A percentile compares a stretch with the other conserved stretches of the same genome.
Conservation (phyloP, 208 protist species). For the Angomonas ambiguus region DNA sequence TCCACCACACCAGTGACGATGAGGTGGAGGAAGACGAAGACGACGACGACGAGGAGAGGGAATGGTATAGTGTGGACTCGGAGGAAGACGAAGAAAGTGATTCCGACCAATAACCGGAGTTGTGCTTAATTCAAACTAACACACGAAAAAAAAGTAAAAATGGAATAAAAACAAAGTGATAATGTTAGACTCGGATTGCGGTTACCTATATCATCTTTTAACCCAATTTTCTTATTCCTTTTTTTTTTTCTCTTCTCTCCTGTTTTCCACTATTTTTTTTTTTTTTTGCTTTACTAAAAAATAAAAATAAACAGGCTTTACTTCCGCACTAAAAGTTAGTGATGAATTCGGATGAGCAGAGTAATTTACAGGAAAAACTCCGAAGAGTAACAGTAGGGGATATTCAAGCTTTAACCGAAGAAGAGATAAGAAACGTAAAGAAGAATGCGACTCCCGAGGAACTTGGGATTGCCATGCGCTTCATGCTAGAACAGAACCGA, state of each 20-base stretch:
- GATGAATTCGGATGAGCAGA: not conserved
- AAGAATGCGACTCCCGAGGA: conserved; percentile 27
- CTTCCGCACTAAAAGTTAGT: too few species aligned
- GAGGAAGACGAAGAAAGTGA: not conserved
- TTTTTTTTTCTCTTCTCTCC: not conserved
- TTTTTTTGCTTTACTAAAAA: not conserved
- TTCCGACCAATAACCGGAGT: not conserved
- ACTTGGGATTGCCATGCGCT: conserved; percentile 33
- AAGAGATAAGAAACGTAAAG: conserved; percentile 44
- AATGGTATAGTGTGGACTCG: conserved; percentile 1
- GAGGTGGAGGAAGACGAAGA: not conserved
- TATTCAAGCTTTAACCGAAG: conserved; percentile 40
- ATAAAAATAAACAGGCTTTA: too few species aligned
- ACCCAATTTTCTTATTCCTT: not conserved
- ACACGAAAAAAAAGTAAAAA: too few species aligned
- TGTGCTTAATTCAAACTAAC: too few species aligned
- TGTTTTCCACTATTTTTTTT: not conserved
- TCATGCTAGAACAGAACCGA: conserved; percentile 65
- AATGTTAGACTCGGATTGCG: too few species aligned
- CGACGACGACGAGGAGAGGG: not conserved
- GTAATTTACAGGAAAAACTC: conserved; percentile 35
- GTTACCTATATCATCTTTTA: not conserved
- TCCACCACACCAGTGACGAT: not conserved
- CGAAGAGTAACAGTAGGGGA: conserved; percentile 48
- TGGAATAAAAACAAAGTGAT: too few species aligned